Base-by-base conservation (phyloP, 2,329 filamentous ascomycete genomes). In the Nothophoma quercina region DNA sequence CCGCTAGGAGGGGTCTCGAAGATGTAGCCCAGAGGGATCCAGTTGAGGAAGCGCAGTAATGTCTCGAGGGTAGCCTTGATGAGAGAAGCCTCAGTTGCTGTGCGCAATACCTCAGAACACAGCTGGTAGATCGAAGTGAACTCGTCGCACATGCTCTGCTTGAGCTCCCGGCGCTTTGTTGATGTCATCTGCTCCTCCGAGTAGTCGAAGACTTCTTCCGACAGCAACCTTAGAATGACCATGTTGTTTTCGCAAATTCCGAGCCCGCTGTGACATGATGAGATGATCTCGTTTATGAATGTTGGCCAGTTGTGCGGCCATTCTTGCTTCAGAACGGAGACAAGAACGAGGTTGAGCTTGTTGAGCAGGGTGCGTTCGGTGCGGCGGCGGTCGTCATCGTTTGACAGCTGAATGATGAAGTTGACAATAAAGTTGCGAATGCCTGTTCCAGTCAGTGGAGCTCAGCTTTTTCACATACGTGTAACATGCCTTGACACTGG, bases 211-310 rank as follows among this genome's bases (percentile, higher is more conserved):
- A 99, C 93, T 76, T 99, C 95, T 76, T 99, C 95, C 6, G 95
- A 99, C 36, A 99, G 84, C 67, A 99, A 81, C 55, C 95, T 88
- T 64, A 99, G 85, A 66, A 99, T 98, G 60, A 91, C 92, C 95
- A 99, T 99, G 82, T 99, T 99, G 81, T 99, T 99, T 80, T 99
- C 95, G 84, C 96, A 99, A 67, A 99, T 96, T 29, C 93, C 95
- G 46, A 99, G 82, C 77, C 90, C 97, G 64, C 91, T 93, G 74
- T 96, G 93, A 78, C 93, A 98, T 49, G 95, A 93, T 18, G 91
- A 89, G 67, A 99, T 92, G 77, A 99, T 99, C 81, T 99, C 95
- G 81, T 98, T 98, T 84, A 99, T 98, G 78, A 99, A 99, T 16
- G 92, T 96, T 9, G 96, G 95, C 95, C 96, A 99, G 82, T 99